These are phyloP conservation scores for Ceratocystis eucalypticola DNA, from an alignment of 2,329 filamentous ascomycete genomes.

Conservation along the genomic window DNA sequence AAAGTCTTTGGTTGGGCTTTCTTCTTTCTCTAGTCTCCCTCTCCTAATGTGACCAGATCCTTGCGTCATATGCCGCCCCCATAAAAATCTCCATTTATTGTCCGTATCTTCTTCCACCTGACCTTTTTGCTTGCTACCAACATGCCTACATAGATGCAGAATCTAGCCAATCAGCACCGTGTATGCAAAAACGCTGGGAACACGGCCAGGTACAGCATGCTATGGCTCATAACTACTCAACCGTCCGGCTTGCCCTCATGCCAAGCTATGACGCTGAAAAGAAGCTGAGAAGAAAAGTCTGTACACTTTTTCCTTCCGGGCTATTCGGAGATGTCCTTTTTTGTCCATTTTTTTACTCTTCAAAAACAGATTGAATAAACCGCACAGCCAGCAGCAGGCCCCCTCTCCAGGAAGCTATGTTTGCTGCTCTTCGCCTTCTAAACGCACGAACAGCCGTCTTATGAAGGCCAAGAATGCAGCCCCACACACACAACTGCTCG, in stretches of 20 bases:
- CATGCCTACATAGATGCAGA: neutral
- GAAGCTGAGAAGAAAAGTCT: neutral
- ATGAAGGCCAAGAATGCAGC: no score
- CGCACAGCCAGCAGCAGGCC: no score
- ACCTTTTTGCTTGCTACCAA: neutral
- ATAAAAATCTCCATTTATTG: no score
- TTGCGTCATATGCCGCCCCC: no score
- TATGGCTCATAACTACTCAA: neutral
- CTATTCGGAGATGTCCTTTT: neutral
- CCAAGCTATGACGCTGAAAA: neutral
- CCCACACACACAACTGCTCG: neutral
- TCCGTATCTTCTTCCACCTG: neutral
- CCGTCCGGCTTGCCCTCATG: neutral
- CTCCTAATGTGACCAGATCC: no score
- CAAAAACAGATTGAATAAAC: no score
- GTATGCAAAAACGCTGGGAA: neutral
- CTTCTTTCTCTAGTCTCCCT: no score
- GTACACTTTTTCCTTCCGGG: neutral
- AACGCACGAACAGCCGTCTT: no score
- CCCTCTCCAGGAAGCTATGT: no score
- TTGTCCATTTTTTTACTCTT: neutral
- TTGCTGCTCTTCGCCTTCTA: no score
- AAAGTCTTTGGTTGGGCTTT: no score
- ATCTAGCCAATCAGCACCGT: neutral
- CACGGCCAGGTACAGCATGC: neutral